Base-by-base conservation (phyloP, 371 early-diverging fungal genomes). In the Mortierella sp. region DNA sequence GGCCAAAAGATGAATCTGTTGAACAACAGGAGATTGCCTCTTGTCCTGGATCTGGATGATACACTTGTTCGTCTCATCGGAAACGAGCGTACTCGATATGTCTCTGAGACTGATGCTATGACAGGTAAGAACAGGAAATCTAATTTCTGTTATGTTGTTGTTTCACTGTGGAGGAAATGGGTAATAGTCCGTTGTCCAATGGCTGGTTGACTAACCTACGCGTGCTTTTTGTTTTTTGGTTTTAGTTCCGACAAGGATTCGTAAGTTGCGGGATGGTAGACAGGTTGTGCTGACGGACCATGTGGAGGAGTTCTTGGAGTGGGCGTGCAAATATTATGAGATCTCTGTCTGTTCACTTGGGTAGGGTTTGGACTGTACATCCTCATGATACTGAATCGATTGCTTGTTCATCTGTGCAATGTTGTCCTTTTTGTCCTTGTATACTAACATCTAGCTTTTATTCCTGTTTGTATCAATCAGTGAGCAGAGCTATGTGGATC, bases 21-120 rank as follows among this genome's bases (percentile, higher is more conserved):
- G 14, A 79, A 75, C n/a, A 55, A 65, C 6, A 88, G 95, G 31
- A 90, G 90, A 72, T 81, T 96, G 19, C 96, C 96, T 0, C 91
- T 96, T 19, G 96, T 96, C 0, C 88, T 96, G 38, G 96, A 96
- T 86, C 88, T 96, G 58, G 96, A 96, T 86, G 96, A 96, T 84
- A 96, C 96, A 0, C 88, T 96, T 2, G 95, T 96, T 10, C 91
- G 96, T 1, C 84, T 94, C 21, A 93, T 96, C 28, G 95, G 95
- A 7, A 92, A 92, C 80, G 93, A 91, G 38, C 91, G 92, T 52
- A 90, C 89, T 42, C 88, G 95, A 74, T 93, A 94, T 89, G 94
- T 96, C 4, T 92, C 94, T n/a, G 93, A 93, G 76, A 77, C 82
- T 1, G 91, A 93, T 60, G 89, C 89, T 8, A 84, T 80, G 45